Evolutionary conservation across 306 rosid species (phyloP).

Genomic region (Alnus glutinosa): DNA sequence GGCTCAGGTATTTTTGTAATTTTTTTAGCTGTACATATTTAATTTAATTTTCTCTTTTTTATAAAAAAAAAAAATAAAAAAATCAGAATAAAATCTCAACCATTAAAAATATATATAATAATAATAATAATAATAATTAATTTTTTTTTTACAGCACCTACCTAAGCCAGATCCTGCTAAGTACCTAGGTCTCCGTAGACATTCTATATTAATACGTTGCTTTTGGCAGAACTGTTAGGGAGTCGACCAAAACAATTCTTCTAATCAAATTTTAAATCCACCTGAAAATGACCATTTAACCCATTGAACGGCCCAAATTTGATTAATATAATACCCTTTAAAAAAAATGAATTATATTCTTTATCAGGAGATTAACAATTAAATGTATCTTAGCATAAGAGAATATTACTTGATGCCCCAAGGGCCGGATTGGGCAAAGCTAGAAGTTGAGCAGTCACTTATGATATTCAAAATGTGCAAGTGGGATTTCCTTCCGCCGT

Average conservation of each 20-base stretch:
- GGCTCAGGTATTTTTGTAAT: no score
- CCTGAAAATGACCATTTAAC: conserved; percentile 8
- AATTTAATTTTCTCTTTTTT: no score
- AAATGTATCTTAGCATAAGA: not conserved
- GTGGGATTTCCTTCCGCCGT: not conserved
- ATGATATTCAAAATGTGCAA: not conserved
- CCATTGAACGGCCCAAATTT: not conserved
- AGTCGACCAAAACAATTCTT: not conserved
- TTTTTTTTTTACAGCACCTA: no score
- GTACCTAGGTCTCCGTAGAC: not conserved
- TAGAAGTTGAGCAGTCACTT: not conserved
- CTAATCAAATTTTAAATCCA: not conserved
- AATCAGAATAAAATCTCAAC: no score
- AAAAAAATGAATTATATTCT: not conserved
- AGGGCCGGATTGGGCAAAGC: not conserved
- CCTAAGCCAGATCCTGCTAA: not conserved
- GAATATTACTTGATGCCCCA: not conserved
- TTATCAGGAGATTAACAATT: not conserved
- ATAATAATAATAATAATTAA: no score
- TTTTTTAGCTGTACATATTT: no score
- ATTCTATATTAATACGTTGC: not conserved
- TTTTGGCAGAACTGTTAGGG: not conserved
- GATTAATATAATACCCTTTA: not conserved
- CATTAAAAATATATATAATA: no score
- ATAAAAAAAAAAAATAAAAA: no score